phyloP scores from a whole-genome alignment of 75 land plant genomes.

The Picea sitchensis region DNA sequence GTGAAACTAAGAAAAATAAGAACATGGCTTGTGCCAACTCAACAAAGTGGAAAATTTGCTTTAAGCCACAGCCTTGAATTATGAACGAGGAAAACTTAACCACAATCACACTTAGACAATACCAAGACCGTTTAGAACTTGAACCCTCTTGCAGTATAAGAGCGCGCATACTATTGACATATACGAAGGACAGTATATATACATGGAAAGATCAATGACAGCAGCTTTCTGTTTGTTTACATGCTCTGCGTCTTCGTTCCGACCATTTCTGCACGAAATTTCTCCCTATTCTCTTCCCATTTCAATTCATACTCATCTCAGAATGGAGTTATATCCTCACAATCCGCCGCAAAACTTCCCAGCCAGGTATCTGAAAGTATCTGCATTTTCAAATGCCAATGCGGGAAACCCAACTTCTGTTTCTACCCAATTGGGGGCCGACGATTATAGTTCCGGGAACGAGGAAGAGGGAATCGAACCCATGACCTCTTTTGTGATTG shows the following conservation, averaged over 20 bases:
- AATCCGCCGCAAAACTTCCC: background rate
- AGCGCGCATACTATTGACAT: too few species aligned
- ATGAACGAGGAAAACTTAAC: too few species aligned
- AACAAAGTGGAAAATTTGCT: too few species aligned
- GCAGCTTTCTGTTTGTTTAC: background rate
- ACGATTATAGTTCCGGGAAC: background rate
- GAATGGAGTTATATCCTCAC: background rate
- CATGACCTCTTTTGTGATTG: background rate
- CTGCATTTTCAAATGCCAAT: background rate
- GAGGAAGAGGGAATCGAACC: background rate
- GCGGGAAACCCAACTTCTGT: background rate
- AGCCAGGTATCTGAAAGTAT: background rate
- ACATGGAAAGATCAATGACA: background rate
- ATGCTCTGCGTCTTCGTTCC: background rate
- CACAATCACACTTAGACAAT: too few species aligned
- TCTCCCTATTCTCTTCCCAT: background rate
- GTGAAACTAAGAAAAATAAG: too few species aligned
- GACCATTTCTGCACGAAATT: background rate
- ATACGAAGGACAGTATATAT: background rate
- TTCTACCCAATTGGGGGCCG: background rate
- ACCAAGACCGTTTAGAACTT: too few species aligned
- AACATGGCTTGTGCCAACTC: too few species aligned
- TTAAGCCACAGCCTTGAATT: too few species aligned
- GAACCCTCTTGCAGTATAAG: too few species aligned
- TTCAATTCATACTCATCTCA: background rate